These are phyloP conservation scores for Cadophora malorum DNA, from an alignment of 2,329 filamentous ascomycete genomes.

Conservation along the genomic window DNA sequence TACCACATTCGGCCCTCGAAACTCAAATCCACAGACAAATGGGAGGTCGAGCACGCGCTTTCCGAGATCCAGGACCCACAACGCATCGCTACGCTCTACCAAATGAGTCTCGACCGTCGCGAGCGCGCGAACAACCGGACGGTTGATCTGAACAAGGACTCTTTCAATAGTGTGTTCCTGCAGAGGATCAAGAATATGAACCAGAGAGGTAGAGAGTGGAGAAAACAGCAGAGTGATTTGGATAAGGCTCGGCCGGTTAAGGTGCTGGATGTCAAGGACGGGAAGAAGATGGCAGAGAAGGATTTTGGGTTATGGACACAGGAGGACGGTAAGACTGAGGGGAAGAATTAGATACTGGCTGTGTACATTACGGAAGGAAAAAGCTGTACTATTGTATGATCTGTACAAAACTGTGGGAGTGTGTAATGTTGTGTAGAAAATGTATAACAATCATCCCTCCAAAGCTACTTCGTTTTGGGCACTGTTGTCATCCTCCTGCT, in stretches of 20 bases:
- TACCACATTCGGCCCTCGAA: conserved; percentile 66
- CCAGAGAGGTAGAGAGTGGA: conserved; percentile 62
- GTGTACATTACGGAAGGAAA: background rate
- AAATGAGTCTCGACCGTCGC: conserved; percentile 62
- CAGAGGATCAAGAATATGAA: conserved; percentile 53
- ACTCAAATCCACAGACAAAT: conserved; percentile 56
- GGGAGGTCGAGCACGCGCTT: conserved; percentile 81
- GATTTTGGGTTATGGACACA: conserved; percentile 2
- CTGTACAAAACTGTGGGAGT: background rate
- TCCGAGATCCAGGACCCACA: conserved; percentile 59
- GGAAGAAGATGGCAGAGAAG: background rate
- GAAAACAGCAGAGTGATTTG: conserved; percentile 58
- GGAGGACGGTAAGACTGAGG: background rate
- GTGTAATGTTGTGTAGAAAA: conserved; percentile 1
- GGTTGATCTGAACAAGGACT: conserved; percentile 29
- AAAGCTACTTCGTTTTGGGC: background rate
- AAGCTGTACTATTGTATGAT: background rate
- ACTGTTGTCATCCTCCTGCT: too few species aligned
- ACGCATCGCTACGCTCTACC: conserved; percentile 59
- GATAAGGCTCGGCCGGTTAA: conserved; percentile 56
- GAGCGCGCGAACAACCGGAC: conserved; percentile 50
- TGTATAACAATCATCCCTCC: conserved; percentile 22
- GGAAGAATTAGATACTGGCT: background rate
- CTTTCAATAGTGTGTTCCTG: conserved; percentile 42
- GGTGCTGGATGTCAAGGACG: conserved; percentile 50